Percentiles rank a stretch among this genome's conserved stretches.
Evolutionary conservation across 805 yeast species (phyloP).

Genomic region (Yueomyces sinensis): DNA sequence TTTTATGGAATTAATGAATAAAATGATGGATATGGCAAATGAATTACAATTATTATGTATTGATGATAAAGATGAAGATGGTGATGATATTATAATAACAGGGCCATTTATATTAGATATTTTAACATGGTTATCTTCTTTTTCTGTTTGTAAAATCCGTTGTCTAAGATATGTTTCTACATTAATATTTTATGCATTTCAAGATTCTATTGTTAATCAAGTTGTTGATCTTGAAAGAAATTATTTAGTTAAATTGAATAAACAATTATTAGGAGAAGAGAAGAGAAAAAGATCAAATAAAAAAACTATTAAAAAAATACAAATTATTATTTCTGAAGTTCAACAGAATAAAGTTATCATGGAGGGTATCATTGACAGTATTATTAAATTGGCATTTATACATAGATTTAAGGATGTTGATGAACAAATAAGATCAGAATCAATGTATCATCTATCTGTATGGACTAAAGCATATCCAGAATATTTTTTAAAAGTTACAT

Average conservation of each 20-base stretch:
- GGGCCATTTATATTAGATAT: conserved; percentile 30
- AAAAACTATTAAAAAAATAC: conserved; percentile 34
- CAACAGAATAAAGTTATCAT: conserved; percentile 38
- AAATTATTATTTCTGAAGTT: conserved; percentile 29
- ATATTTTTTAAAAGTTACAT: conserved; percentile 52
- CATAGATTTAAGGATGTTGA: conserved; percentile 77
- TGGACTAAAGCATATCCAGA: conserved; percentile 70
- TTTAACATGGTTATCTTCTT: conserved; percentile 61
- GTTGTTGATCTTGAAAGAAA: conserved; percentile 26
- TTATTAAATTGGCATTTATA: conserved; percentile 51
- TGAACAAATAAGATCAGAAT: conserved; percentile 54
- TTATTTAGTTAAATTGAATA: conserved; percentile 27
- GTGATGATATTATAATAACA: conserved; percentile 23
- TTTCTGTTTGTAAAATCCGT: conserved; percentile 57
- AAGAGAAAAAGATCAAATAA: conserved; percentile 26
- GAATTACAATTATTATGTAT: conserved; percentile 42
- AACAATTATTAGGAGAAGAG: conserved; percentile 26
- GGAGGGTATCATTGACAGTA: conserved; percentile 47
- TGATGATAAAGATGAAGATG: conserved; percentile 13
- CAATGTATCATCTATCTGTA: conserved; percentile 46
- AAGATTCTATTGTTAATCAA: conserved; percentile 44
- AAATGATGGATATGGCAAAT: conserved; percentile 38
- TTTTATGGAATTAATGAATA: conserved; percentile 41
- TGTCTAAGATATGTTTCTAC: conserved; percentile 63
- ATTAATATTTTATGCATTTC: conserved; percentile 41